Conservation (phyloP, 1,284 basidiomycete species). For the Cutaneotrichosporon mucoides region DNA sequence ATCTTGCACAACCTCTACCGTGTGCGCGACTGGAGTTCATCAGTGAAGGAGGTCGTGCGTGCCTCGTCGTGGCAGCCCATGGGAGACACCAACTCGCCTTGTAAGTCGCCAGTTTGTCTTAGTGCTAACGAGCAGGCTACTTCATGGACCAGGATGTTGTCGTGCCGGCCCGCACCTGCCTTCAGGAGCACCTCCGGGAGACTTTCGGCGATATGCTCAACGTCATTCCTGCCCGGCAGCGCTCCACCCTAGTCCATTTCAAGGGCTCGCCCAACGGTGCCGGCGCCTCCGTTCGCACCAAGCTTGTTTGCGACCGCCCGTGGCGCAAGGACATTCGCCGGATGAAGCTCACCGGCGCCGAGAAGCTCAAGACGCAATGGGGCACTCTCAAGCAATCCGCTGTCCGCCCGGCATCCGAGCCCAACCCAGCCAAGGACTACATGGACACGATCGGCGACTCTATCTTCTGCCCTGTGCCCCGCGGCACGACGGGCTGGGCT, state of each 20-base stretch:
- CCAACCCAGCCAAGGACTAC: conserved; percentile 24
- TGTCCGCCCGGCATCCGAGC: background rate
- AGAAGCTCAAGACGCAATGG: conserved; percentile 22
- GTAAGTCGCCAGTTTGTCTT: background rate
- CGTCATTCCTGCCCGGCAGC: conserved; percentile 18
- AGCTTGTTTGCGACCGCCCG: conserved; percentile 23
- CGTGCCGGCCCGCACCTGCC: conserved; percentile 31
- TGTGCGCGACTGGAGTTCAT: conserved; percentile 8
- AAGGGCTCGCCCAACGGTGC: conserved; percentile 26
- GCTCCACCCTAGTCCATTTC: conserved; percentile 21
- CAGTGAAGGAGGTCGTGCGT: background rate
- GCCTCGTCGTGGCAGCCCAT: conserved; percentile 26
- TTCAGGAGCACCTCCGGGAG: conserved; percentile 24
- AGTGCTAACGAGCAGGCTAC: conserved; percentile 13
- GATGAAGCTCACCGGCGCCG: conserved; percentile 2
- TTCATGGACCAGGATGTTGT: conserved; percentile 33
- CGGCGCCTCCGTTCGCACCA: conserved; percentile 21
- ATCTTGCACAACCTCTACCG: conserved; percentile 19
- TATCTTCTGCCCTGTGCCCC: conserved; percentile 45
- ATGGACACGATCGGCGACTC: conserved; percentile 38
- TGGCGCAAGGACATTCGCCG: conserved; percentile 1
- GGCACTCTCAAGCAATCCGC: conserved; percentile 4
- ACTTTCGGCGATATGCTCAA: conserved; percentile 18
- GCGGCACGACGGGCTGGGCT: conserved; percentile 41
- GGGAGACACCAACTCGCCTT: conserved; percentile 31